phyloP scores from a whole-genome alignment of 225 moss, liverwort and hornwort genomes.

The Antitrichia curtipendula region DNA sequence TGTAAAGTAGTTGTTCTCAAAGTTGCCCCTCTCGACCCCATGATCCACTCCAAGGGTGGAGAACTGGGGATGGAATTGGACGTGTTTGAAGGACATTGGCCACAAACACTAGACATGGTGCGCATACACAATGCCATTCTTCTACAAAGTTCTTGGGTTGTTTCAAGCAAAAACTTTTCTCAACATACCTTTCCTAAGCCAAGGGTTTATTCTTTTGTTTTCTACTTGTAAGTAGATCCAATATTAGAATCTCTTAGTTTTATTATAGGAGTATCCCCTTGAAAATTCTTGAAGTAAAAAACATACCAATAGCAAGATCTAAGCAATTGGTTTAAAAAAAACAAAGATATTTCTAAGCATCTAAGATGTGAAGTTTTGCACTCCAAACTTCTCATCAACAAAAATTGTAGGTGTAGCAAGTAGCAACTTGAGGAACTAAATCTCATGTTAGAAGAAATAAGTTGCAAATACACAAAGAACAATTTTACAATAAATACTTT shows the following conservation, averaged over 20 bases:
- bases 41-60: accelerated
- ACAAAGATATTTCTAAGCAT: neutral
- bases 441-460: neutral
- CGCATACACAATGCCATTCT: neutral
- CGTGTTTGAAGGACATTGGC: accelerated
- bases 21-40: neutral
- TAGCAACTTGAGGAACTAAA: neutral
- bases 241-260: neutral
- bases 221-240: neutral
- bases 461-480: neutral
- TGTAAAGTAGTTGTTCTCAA: too few relatives aligned
- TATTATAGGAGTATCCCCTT: neutral
- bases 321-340: neutral
- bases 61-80: accelerated
- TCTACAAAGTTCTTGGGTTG: neutral
- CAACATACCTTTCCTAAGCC: neutral
- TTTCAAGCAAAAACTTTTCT: neutral
- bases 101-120: neutral
- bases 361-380: neutral
- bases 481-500: neutral
- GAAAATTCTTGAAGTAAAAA: neutral
- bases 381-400: neutral
- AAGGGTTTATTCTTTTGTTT: accelerated
- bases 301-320: neutral
- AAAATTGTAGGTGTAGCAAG: neutral